Percentiles rank a stretch among this genome's conserved stretches.
Conservation (phyloP, 1,284 basidiomycete genomes). For the Rhodotorula sp. region DNA sequence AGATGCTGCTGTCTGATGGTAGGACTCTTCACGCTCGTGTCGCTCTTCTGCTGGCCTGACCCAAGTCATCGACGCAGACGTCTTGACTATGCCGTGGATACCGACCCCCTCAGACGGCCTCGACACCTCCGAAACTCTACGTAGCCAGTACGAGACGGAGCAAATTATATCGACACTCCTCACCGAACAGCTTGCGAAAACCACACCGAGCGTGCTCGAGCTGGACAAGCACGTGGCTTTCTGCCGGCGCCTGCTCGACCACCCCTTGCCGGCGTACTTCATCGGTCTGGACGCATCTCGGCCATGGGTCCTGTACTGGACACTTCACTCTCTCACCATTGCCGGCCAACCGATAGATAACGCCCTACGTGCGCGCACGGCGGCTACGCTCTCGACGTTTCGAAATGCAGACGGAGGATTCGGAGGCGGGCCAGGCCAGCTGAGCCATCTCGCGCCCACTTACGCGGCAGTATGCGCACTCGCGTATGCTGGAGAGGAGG, state of each 20-base stretch:
- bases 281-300: slow-evolving; percentile 84
- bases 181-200: slow-evolving; percentile 8
- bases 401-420: slow-evolving; percentile 85
- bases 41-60: background rate
- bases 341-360: slow-evolving; percentile 75
- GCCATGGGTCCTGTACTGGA: slow-evolving; percentile 92
- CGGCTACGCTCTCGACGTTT: slow-evolving; percentile 71
- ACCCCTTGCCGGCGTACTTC: slow-evolving; percentile 65
- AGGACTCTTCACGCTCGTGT: background rate
- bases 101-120: slow-evolving; percentile 29
- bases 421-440: slow-evolving; percentile 79
- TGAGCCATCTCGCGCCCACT: slow-evolving; percentile 82
- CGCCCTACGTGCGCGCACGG: slow-evolving; percentile 66
- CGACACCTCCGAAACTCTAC: slow-evolving; percentile 20
- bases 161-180: slow-evolving; percentile 26
- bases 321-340: slow-evolving; percentile 71
- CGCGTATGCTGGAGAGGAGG: slow-evolving; percentile 63
- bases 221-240: slow-evolving; percentile 23
- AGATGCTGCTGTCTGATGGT: background rate
- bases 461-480: slow-evolving; percentile 84
- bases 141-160: slow-evolving; percentile 28
- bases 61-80: background rate
- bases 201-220: slow-evolving; percentile 13
- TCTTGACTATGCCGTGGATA: slow-evolving; percentile 36
- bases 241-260: slow-evolving; percentile 32